phyloP scores from a whole-genome alignment of 2,329 filamentous ascomycete genomes.

The Aspergillus thermomutatus region DNA sequence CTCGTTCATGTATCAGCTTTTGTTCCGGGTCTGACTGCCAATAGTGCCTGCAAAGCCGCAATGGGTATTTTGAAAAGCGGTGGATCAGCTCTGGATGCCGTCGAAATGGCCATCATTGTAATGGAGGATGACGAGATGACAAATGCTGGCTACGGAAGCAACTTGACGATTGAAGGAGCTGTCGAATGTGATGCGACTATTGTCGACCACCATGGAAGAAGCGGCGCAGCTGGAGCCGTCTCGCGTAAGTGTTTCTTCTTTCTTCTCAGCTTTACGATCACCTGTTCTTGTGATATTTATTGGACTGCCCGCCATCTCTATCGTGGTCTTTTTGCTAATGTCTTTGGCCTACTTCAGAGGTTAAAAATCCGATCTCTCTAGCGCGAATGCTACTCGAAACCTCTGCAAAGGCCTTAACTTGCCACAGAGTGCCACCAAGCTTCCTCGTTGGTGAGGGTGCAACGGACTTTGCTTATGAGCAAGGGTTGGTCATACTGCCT shows the following conservation, averaged over 20 bases:
- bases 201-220: conserved; percentile 85
- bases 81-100: conserved; percentile 77
- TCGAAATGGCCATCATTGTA: conserved; percentile 81
- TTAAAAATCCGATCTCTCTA: conserved; percentile 88
- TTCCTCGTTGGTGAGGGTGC: conserved; percentile 84
- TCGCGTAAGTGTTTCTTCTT: conserved; percentile 60
- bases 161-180: conserved; percentile 81
- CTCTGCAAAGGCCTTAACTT: conserved; percentile 71
- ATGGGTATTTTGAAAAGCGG: conserved; percentile 80
- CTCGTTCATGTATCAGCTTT: neutral
- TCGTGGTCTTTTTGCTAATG: neutral
- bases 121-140: conserved; percentile 95
- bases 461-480: conserved; percentile 76
- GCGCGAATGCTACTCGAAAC: conserved; percentile 79
- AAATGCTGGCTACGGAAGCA: conserved; percentile 94
- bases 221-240: conserved; percentile 88
- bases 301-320: neutral
- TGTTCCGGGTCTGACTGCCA: conserved; percentile 4
- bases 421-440: conserved; percentile 88
- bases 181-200: conserved; percentile 95
- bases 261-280: neutral
- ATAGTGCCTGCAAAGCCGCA: conserved; percentile 74
- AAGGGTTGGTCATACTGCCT: conserved; percentile 69
- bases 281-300: neutral
- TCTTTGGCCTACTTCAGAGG: conserved; percentile 29